phyloP scores from a whole-genome alignment of 2,329 filamentous ascomycete species.

The Botryosphaeria dothidea region DNA sequence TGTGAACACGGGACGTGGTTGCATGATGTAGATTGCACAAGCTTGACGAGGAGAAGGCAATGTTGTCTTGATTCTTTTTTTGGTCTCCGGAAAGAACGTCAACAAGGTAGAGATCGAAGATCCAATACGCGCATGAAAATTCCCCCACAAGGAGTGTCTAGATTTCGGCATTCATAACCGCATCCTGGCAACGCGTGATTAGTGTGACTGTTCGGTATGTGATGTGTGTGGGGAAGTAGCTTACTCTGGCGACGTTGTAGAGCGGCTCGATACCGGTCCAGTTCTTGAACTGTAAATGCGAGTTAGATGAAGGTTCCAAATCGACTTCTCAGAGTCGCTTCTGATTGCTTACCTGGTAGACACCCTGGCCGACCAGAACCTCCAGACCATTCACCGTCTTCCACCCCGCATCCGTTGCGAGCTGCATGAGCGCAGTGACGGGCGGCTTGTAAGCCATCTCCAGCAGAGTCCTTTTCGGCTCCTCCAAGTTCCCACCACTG shows the following conservation, averaged over 20 bases:
- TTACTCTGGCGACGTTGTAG: constrained; percentile 67
- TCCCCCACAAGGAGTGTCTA: neutral
- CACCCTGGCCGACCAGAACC: constrained; percentile 81
- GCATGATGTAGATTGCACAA: neutral
- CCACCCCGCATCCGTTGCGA: constrained; percentile 80
- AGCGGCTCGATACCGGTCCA: constrained; percentile 82
- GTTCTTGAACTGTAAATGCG: constrained; percentile 63
- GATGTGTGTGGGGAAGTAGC: constrained; percentile 23
- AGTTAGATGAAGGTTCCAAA: constrained; percentile 11
- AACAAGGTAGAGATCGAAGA: neutral
- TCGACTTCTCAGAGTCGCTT: constrained; percentile 40
- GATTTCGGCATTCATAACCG: constrained; percentile 13
- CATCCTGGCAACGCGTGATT: neutral
- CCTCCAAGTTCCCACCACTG: constrained; percentile 35
- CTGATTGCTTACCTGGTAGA: constrained; percentile 56
- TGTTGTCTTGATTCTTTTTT: neutral
- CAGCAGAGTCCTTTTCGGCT: constrained; percentile 59
- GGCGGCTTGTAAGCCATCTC: constrained; percentile 97
- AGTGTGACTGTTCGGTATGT: neutral
- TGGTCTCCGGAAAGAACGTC: neutral
- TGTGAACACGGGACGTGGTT: neutral
- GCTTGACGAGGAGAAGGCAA: neutral
- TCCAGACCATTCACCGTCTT: constrained; percentile 82
- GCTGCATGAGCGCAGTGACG: constrained; percentile 79
- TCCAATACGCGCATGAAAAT: neutral